Evolutionary conservation across 306 rosid species (phyloP), one percentile per base, ranked within the genome.

Genomic region (Cyclanthera cordifolia): DNA sequence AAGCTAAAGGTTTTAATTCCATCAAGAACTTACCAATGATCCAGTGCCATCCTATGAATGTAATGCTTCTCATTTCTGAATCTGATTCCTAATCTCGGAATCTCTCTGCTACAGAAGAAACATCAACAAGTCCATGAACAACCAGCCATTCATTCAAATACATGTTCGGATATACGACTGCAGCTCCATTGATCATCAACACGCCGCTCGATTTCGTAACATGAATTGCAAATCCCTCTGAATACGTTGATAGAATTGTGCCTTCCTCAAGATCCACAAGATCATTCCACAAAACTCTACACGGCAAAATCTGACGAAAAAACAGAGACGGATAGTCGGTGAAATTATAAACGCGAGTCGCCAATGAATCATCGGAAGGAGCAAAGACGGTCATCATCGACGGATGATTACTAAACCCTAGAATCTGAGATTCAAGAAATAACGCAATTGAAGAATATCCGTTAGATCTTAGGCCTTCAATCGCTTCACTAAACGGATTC

Each of bases 281-380:
- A 73, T 89, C 89, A 39, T 77, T 81, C 97, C 90, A 87, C 25
- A 76, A 17, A 46, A 92, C 77, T 68, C 75, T 80, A 79, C 95
- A 87, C 0, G 90, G 92, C 37, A 85, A 87, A 34, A 82, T 79
- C 39, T 92, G 97, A n/a, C 95, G 85, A 16, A 83, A 85, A 63
- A 81, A 87, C 47, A 87, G 69, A 2, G 86, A 81, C 9, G 90
- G 82, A 49, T 77, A 73, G 0, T 81, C 81, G 2, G 71, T 65
- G 13, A 75, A 59, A 75, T 78, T 72, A 17, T 82, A 78, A 4
- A 84, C 6, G 2, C 46, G 70, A 67, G 48, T 82, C 63, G 32
- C 37, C 81, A 87, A 68, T 24, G 68, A 70, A 20, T 76, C 78
- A 59, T 92, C 96, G 1, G 73, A 11, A 0, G 96, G 93, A 80